phyloP scores from a whole-genome alignment of 345 rosid genomes.

The Populus deltoides region DNA sequence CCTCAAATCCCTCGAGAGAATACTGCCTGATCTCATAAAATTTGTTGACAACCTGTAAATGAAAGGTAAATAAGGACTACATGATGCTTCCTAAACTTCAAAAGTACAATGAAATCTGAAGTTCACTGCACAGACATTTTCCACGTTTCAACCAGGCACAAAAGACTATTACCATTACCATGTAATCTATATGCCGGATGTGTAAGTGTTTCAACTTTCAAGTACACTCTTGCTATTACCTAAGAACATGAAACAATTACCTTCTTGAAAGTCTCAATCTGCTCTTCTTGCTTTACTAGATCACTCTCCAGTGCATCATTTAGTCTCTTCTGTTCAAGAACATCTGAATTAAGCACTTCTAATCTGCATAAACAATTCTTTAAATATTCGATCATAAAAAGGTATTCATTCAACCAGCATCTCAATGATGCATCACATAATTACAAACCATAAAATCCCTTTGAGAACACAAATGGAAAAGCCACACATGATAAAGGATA shows the following conservation, averaged over 20 bases:
- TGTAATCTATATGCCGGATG: neutral
- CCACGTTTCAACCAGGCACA: neutral
- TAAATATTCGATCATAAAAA: constrained; percentile 8
- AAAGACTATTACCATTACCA: neutral
- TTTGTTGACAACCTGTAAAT: constrained; percentile 62
- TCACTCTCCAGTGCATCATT: constrained; percentile 58
- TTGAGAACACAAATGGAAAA: neutral
- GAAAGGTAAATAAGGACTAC: constrained; percentile 1
- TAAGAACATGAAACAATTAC: constrained; percentile 27
- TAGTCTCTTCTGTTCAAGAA: constrained; percentile 53
- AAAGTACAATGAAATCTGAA: neutral
- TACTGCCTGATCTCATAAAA: constrained; percentile 67
- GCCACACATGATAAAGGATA: neutral
- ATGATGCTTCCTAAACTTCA: neutral
- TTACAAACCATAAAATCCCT: neutral
- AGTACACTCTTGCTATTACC: constrained; percentile 3
- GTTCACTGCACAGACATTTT: neutral
- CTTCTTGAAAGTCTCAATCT: constrained; percentile 53
- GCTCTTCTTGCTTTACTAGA: constrained; percentile 57
- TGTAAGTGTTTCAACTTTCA: neutral
- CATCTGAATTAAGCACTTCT: constrained; percentile 61
- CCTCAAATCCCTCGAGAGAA: constrained; percentile 42
- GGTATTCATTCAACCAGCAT: neutral
- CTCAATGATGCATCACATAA: neutral
- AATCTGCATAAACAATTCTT: constrained; percentile 43